Evolutionary conservation across 208 protist species (phyloP).

Genomic region (Acanthamoeba triangularis): DNA sequence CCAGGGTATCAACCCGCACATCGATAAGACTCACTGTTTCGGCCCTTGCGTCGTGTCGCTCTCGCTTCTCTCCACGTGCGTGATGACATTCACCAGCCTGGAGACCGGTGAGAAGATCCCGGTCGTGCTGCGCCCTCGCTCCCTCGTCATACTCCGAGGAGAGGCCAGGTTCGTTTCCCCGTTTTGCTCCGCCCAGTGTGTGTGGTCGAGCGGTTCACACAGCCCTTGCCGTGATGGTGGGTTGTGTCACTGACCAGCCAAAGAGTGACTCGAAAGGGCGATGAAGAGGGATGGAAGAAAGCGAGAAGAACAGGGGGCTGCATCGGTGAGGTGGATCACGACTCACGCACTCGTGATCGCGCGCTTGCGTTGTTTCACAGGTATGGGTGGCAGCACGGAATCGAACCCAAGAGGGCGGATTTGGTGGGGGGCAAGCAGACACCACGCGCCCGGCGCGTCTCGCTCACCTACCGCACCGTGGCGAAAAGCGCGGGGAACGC

Average conservation of each 20-base stretch:
- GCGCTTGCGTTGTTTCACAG: not conserved
- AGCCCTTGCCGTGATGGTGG: too few relatives aligned
- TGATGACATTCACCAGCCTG: constrained; percentile 25
- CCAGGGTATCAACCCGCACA: constrained; percentile 17
- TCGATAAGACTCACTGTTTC: constrained; percentile 30
- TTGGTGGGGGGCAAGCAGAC: not conserved
- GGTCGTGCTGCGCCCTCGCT: not conserved
- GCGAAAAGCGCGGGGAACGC: not conserved
- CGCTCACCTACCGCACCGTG: constrained; percentile 20
- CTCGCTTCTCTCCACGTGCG: not conserved
- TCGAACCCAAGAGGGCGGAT: constrained; percentile 8
- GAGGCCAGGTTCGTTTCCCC: not conserved
- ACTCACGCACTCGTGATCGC: too few relatives aligned
- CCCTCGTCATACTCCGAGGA: not conserved
- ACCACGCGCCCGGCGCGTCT: constrained; percentile 2
- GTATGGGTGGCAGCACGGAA: constrained; percentile 38
- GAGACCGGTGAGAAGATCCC: not conserved
- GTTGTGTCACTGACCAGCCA: too few relatives aligned
- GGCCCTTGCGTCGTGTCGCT: constrained; percentile 32
- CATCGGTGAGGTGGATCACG: too few relatives aligned
- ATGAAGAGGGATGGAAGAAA: too few relatives aligned
- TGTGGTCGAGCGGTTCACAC: not conserved
- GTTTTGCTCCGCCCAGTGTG: not conserved
- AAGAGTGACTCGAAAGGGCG: too few relatives aligned
- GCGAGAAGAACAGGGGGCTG: not conserved